Base-by-base conservation (phyloP, 192 early-diverging fungal genomes). In the Backusella circina region DNA sequence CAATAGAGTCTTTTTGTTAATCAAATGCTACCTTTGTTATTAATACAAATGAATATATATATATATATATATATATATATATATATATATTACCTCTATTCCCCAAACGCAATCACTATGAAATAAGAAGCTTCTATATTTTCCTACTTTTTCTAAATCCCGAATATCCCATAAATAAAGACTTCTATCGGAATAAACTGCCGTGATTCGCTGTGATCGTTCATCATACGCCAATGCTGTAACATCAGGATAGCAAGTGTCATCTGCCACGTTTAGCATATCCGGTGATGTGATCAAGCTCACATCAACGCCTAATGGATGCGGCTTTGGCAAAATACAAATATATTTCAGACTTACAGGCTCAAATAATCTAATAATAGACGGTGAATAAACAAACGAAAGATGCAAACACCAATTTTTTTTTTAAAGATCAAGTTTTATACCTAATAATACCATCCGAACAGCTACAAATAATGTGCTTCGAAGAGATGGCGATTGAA, bases 91-190 rank as follows among this genome's bases (percentile, higher is more conserved):
- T 88, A 93, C 91, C 88, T 95, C 91, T 23, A 91, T 88, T 13
- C 94, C 94, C 93, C 93, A 95, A 23, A 95, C 86, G 75, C 91
- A 92, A 70, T 94, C 94, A 51, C 86, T 88, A 44, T 95, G 94
- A 65, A 77, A 88, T 26, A 91, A 54, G 61, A 93, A 91, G 71
- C 87, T 93, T 39, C 87, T 73, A 41, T 84, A 88, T 54, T 89
- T 84, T 18, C 77, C 80, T 0, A 86, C 78, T 57, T 90, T 87
- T 18, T 86, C 86, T 12, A 72, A 30, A 41, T 93, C 88, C 32
- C 67, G 73, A 15, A 93, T 84, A 75, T 94, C 88, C 92, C 91
- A 95, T 7, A 95, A 77, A 75, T 88, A 85, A 16, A 95, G 65
- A 67, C 90, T 92, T 28, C 85, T 84, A 74, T 95, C 93, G 23